A percentile compares a stretch with the other conserved stretches of the same genome.
Evolutionary conservation across 2,329 filamentous ascomycete genomes (phyloP).

Genomic region (Aspergillus udagawae): DNA sequence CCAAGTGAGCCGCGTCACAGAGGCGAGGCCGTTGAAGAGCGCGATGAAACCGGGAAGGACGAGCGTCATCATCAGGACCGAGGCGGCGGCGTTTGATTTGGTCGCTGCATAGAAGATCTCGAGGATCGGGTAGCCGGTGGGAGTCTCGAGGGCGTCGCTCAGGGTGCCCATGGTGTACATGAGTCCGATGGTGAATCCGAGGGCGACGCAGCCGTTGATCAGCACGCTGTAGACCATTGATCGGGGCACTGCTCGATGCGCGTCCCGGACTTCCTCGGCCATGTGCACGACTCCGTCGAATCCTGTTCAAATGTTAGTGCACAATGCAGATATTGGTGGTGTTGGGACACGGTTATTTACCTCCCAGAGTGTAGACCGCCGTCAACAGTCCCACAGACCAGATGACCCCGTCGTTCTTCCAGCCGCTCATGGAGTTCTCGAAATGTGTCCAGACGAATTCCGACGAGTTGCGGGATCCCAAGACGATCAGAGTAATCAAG

Average conservation of each 20-base stretch:
- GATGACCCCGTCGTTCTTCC: slow-evolving; percentile 5
- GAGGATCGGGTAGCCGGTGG: slow-evolving; percentile 47
- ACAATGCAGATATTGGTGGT: no score
- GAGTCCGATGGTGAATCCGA: slow-evolving; percentile 40
- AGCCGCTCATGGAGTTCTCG: slow-evolving; percentile 14
- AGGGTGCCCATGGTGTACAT: slow-evolving; percentile 43
- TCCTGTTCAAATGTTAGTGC: slow-evolving; percentile 7
- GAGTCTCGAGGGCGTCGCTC: slow-evolving; percentile 32
- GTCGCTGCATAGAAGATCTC: slow-evolving; percentile 50
- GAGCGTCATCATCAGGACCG: slow-evolving; percentile 40
- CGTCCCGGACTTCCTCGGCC: slow-evolving; percentile 48
- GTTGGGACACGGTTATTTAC: slow-evolving; percentile 4
- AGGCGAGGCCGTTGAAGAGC: slow-evolving; percentile 24
- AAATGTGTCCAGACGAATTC: slow-evolving; percentile 29
- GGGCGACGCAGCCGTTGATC: slow-evolving; percentile 45
- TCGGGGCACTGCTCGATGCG: slow-evolving; percentile 42
- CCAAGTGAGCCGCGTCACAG: slow-evolving; percentile 34
- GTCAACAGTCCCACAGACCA: slow-evolving; percentile 14
- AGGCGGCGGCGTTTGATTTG: slow-evolving; percentile 35
- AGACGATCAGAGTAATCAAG: slow-evolving; percentile 21
- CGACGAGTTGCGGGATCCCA: slow-evolving; percentile 5
- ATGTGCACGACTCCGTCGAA: slow-evolving; percentile 32
- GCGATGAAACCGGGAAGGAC: slow-evolving; percentile 23
- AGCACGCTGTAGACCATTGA: slow-evolving; percentile 45
- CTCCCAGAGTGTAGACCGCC: slow-evolving; percentile 13